These are phyloP conservation scores for Penicillium pulvis DNA, from an alignment of 495 filamentous ascomycete genomes.

Conservation along the genomic window DNA sequence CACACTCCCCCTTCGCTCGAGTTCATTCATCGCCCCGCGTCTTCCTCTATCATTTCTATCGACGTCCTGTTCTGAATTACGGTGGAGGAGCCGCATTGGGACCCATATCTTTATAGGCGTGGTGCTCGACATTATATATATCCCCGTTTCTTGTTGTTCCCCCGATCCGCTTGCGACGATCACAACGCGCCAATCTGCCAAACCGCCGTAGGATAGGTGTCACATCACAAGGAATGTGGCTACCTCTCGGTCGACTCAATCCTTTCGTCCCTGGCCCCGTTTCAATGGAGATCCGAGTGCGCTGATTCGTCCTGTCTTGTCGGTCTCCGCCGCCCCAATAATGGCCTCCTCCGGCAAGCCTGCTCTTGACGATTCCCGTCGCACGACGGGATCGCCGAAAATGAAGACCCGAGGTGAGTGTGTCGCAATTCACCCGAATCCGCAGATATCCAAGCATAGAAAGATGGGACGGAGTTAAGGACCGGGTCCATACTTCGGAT, in stretches of 20 bases:
- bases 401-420: conserved; percentile 63
- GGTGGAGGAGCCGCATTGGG: conserved; percentile 20
- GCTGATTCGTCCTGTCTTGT: conserved; percentile 39
- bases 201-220: conserved; percentile 17
- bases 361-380: conserved; percentile 48
- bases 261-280: conserved; percentile 29
- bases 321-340: conserved; percentile 31
- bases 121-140: conserved; percentile 13
- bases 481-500: conserved; percentile 3
- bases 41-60: conserved; percentile 27
- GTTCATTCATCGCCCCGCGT: conserved; percentile 34
- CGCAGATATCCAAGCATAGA: not conserved
- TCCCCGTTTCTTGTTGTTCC: conserved; percentile 18
- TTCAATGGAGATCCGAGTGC: conserved; percentile 48
- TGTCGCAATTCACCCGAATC: not conserved
- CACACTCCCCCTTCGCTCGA: conserved; percentile 29
- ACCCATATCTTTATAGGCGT: conserved; percentile 18
- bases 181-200: conserved; percentile 16
- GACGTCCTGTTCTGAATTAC: conserved; percentile 19
- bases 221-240: conserved; percentile 45
- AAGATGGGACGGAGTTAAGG: conserved; percentile 4
- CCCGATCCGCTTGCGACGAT: conserved; percentile 25
- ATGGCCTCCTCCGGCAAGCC: conserved; percentile 50
- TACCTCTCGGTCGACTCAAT: conserved; percentile 37
- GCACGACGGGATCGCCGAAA: conserved; percentile 58